phyloP scores from a whole-genome alignment of 2,329 filamentous ascomycete genomes.

The Fusarium sarcochroum region DNA sequence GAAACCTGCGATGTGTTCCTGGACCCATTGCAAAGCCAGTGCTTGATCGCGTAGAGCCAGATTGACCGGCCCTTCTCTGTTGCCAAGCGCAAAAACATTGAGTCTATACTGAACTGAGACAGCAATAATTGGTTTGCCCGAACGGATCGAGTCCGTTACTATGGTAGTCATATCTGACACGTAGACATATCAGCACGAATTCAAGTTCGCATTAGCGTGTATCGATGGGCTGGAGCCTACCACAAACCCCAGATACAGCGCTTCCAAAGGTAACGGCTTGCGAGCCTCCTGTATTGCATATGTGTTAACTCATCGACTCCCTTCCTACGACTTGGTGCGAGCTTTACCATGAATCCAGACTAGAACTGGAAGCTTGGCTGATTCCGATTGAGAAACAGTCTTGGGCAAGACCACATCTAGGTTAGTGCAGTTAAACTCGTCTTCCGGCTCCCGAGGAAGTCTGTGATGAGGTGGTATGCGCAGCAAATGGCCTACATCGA shows the following conservation, averaged over 20 bases:
- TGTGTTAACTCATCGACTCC: neutral
- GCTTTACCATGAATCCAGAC: constrained; percentile 61
- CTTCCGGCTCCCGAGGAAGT: constrained; percentile 50
- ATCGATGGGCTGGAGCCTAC: constrained; percentile 42
- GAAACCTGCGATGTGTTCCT: constrained; percentile 45
- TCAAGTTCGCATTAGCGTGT: too few species aligned
- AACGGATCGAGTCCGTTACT: constrained; percentile 53
- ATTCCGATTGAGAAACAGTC: neutral
- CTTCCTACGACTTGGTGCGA: accelerated
- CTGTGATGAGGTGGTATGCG: constrained; percentile 54
- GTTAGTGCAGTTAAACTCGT: constrained; percentile 61
- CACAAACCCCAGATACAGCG: constrained; percentile 58
- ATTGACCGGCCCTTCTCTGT: constrained; percentile 54
- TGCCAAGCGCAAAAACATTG: constrained; percentile 58
- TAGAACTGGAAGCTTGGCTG: constrained; percentile 54
- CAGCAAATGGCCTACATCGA: constrained; percentile 60
- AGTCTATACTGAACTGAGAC: constrained; percentile 46
- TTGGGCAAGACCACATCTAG: constrained; percentile 56
- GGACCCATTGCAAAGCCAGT: constrained; percentile 52
- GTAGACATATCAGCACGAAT: neutral
- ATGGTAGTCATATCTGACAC: constrained; percentile 42
- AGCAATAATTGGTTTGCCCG: constrained; percentile 38
- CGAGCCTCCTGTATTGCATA: constrained; percentile 52
- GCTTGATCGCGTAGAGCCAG: constrained; percentile 55
- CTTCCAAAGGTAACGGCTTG: constrained; percentile 61